Evolutionary conservation across 495 filamentous ascomycete genomes (phyloP), one percentile per base, ranked within the genome.

Genomic region (Podospora tetraspora): DNA sequence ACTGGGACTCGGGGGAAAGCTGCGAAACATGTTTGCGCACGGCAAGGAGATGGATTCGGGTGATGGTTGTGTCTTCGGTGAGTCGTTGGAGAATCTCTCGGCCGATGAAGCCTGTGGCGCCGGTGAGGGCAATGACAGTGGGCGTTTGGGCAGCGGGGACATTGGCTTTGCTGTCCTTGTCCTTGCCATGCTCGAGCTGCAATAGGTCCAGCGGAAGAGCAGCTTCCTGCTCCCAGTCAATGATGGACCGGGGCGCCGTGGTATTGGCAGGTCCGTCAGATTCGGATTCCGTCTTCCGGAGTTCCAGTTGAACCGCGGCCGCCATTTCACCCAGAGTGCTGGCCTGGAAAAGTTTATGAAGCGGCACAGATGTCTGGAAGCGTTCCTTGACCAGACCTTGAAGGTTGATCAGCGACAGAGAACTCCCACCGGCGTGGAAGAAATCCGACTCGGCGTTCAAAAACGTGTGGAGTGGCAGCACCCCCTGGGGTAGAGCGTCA

Each of bases 391-490:
- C 70, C 16, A 22, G 29, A 0, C 29, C 68, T 43, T 66, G 80
- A 0, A 83, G 70, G 0, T 66, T 56, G 57, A 83, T 60, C 3
- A 81, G 66, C 9, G 75, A 59, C 13, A 81, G 59, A 0, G 80
- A 83, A 19, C 68, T 78, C 2, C 80, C 80, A 11, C 80, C 80
- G 12, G 78, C 67, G 57, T 72, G 63, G 74, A 83, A 82, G 69
- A 82, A 83, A 57, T 79, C 76, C 0, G 78, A 68, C 1, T 61
- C 22, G 34, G 59, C 5, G 16, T 22, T 32, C 9, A 78, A 71
- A 4, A 23, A 23, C 10, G 24, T 43, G 11, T 52, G 21, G 21
- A 6, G 29, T 66, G 30, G 5, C 19, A 24, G 24, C 57, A 66
- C 21, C 34, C 23, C 63, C 29, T 62, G 9, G 8, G 34, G 57